phyloP scores from a whole-genome alignment of 129 eudicot species.

The Pulicaria dysenterica region DNA sequence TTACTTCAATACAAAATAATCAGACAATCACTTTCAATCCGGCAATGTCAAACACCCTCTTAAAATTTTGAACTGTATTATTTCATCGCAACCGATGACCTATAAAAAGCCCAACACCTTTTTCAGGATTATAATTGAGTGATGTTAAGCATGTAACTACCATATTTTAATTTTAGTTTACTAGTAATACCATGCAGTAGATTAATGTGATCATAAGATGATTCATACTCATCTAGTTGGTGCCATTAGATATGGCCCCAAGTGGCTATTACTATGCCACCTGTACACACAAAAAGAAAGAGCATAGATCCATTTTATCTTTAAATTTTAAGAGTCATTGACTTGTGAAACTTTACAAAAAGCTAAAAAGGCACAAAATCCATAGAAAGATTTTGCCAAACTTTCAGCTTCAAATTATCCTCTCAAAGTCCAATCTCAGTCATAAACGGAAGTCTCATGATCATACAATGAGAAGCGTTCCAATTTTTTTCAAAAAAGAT shows the following conservation, averaged over 20 bases:
- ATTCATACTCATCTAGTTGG: constrained; percentile 5
- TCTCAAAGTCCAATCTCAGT: constrained; percentile 6
- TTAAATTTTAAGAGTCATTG: constrained; percentile 22
- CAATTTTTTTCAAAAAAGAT: background rate
- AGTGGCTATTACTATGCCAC: constrained; percentile 30
- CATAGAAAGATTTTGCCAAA: constrained; percentile 32
- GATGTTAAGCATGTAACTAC: constrained; percentile 9
- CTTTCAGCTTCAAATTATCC: constrained; percentile 16
- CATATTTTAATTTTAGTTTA: background rate
- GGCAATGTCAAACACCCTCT: background rate
- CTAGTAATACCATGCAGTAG: background rate
- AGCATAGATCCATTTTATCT: constrained; percentile 35
- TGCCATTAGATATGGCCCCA: constrained; percentile 5
- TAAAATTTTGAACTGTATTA: background rate
- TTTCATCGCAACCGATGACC: background rate
- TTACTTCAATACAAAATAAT: background rate
- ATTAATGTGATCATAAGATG: constrained; percentile 13
- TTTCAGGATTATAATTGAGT: background rate
- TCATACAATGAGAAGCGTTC: constrained; percentile 18
- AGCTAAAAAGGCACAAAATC: constrained; percentile 46
- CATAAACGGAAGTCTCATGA: constrained; percentile 13
- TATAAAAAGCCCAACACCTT: constrained; percentile 4
- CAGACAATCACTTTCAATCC: background rate
- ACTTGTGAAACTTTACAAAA: constrained; percentile 30
- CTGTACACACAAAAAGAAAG: constrained; percentile 22